phyloP scores from a whole-genome alignment of 495 filamentous ascomycete species.

The Hypoxylon crocopeplum region DNA sequence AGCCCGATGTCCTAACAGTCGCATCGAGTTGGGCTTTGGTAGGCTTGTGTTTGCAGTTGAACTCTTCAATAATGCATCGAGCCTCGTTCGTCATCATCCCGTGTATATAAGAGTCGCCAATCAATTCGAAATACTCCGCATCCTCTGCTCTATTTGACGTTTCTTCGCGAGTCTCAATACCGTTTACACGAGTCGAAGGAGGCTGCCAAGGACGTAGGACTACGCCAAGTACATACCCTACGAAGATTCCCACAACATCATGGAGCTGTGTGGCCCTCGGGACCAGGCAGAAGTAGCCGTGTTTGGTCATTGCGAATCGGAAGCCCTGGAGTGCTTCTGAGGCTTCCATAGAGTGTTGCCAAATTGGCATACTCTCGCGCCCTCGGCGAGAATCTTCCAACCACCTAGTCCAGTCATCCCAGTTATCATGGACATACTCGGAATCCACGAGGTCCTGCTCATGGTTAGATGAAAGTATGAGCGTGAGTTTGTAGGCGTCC shows the following conservation, averaged over 20 bases:
- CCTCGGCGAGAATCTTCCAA: conserved; percentile 5
- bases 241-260: conserved; percentile 28
- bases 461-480: conserved; percentile 14
- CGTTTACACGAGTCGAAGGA: not conserved
- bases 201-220: conserved; percentile 19
- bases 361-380: conserved; percentile 1
- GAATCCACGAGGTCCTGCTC: conserved; percentile 14
- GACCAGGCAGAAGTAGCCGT: conserved; percentile 34
- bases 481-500: conserved; percentile 25
- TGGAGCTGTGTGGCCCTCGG: conserved; percentile 16
- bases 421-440: conserved; percentile 10
- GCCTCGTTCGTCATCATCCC: conserved; percentile 41
- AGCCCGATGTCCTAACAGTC: conserved; percentile 12
- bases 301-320: conserved; percentile 31
- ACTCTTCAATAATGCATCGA: conserved; percentile 29
- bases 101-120: conserved; percentile 37
- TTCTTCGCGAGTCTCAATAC: not conserved
- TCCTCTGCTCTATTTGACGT: not conserved
- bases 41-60: conserved; percentile 18
- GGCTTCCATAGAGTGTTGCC: conserved; percentile 20
- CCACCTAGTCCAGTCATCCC: conserved; percentile 18
- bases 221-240: conserved; percentile 11
- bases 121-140: conserved; percentile 22
- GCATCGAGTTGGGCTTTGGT: conserved; percentile 14
- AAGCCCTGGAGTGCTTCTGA: conserved; percentile 7